These are phyloP conservation scores for Euphorbia lathyris DNA, from an alignment of 345 rosid genomes.

Conservation along the genomic window DNA sequence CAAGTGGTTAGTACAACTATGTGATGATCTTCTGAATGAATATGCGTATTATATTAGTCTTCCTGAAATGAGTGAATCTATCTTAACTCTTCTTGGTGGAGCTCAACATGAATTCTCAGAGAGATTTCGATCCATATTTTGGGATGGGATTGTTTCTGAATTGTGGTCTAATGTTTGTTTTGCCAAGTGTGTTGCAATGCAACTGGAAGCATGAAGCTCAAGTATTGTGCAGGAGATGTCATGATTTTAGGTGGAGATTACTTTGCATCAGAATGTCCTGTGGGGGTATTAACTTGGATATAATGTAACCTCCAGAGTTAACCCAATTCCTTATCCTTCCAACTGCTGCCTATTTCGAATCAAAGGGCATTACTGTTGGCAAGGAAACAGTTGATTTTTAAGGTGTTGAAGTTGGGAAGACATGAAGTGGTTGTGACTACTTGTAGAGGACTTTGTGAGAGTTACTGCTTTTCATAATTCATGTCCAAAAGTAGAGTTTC, in stretches of 20 bases:
- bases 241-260: too few relatives aligned
- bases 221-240: constrained; percentile 43
- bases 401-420: constrained; percentile 43
- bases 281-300: too few relatives aligned
- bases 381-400: constrained; percentile 37
- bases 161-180: constrained; percentile 48
- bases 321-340: too few relatives aligned
- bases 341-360: too few relatives aligned
- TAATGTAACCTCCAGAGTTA: too few relatives aligned
- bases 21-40: constrained; percentile 44
- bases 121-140: constrained; percentile 34
- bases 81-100: constrained; percentile 32
- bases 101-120: too few relatives aligned
- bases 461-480: constrained; percentile 44
- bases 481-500: too few relatives aligned
- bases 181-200: constrained; percentile 40
- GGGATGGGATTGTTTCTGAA: constrained; percentile 44
- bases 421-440: constrained; percentile 47
- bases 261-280: too few relatives aligned
- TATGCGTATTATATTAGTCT: constrained; percentile 30
- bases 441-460: constrained; percentile 42
- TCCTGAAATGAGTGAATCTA: constrained; percentile 37
- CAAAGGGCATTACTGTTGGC: constrained; percentile 15
- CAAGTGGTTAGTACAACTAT: constrained; percentile 43
- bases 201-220: constrained; percentile 55